Evolutionary conservation across 257 asterid genomes (phyloP).

Genomic region (Solanum raphanifolium): DNA sequence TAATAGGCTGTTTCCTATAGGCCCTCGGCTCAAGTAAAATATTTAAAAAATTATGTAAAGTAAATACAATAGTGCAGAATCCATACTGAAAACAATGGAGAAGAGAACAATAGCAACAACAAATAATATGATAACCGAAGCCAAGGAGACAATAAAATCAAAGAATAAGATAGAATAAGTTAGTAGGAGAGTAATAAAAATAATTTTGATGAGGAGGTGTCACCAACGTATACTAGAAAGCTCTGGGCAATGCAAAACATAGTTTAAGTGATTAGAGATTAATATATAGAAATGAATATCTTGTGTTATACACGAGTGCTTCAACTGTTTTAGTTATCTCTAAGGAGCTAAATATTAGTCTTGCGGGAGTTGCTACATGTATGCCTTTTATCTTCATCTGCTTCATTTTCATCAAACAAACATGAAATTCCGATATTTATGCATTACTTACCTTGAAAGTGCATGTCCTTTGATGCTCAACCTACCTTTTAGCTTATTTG

Average conservation of each 20-base stretch:
- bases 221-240: not conserved
- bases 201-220: not conserved
- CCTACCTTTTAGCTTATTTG: not conserved
- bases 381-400: not conserved
- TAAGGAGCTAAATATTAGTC: not conserved
- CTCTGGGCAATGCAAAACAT: not conserved
- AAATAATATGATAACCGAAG: not conserved
- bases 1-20: not conserved
- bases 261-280: not conserved
- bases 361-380: not conserved
- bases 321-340: not conserved
- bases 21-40: not conserved
- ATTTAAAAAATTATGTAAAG: not conserved
- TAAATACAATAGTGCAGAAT: not conserved
- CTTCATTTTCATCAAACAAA: not conserved
- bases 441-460: not conserved
- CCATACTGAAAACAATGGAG: not conserved
- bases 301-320: not conserved
- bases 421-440: not conserved
- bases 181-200: not conserved
- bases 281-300: not conserved
- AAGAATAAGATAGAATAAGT: not conserved
- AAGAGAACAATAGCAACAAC: not conserved
- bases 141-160: not conserved
- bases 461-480: not conserved